Evolutionary conservation across 495 filamentous ascomycete genomes (phyloP).

Genomic region (Neurospora tetraspora): DNA sequence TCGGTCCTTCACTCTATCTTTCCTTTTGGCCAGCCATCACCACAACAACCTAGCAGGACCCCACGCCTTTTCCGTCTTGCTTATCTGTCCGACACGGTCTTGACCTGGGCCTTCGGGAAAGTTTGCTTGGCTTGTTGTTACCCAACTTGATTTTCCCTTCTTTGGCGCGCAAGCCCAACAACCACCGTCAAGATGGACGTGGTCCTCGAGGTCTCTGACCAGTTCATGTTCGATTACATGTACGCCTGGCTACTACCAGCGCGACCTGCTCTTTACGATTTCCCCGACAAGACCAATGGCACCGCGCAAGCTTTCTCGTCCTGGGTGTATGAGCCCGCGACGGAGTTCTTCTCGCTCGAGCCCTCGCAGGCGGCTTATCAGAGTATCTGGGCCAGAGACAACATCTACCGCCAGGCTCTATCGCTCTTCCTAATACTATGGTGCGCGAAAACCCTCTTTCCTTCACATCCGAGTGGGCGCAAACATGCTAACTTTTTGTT

Average conservation of each 20-base stretch:
- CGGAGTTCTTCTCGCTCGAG: conserved; percentile 54
- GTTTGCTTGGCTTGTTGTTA: background rate
- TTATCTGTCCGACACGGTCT: background rate
- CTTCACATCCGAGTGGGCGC: background rate
- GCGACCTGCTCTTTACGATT: conserved; percentile 38
- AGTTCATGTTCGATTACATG: conserved; percentile 68
- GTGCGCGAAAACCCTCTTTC: conserved; percentile 39
- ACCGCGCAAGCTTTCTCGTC: conserved; percentile 27
- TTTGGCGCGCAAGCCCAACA: background rate
- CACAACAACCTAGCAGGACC: background rate
- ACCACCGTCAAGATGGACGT: conserved; percentile 64
- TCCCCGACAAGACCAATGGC: conserved; percentile 30
- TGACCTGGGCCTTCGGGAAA: background rate
- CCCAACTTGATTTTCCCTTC: background rate
- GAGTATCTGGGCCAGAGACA: conserved; percentile 72
- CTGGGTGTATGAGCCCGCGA: conserved; percentile 64
- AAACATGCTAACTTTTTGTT: background rate
- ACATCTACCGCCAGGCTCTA: conserved; percentile 64
- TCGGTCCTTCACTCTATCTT: background rate
- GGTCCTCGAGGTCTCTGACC: conserved; percentile 77
- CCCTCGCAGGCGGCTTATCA: conserved; percentile 72
- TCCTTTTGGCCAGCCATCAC: background rate
- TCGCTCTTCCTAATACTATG: conserved; percentile 79
- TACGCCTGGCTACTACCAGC: conserved; percentile 67
- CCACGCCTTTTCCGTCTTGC: background rate